Evolutionary conservation across 805 yeast genomes (phyloP).

Genomic region (Yamadazyma kitorensis): DNA sequence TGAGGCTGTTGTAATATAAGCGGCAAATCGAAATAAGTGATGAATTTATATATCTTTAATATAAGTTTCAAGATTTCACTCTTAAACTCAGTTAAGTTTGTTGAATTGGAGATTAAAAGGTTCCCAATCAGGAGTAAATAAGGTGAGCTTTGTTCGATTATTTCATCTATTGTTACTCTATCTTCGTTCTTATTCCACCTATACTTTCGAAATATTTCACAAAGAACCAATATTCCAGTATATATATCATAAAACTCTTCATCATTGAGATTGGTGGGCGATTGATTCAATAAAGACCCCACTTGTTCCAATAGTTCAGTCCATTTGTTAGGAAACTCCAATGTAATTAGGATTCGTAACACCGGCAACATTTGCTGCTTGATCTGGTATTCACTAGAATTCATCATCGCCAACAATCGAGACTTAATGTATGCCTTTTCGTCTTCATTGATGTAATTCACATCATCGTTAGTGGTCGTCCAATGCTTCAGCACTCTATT

Average conservation of each 20-base stretch:
- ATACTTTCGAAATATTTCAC: constrained; percentile 66
- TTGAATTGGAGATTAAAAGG: constrained; percentile 32
- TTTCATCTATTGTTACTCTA: constrained; percentile 32
- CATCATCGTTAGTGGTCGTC: constrained; percentile 31
- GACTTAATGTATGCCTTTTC: constrained; percentile 76
- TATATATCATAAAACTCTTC: constrained; percentile 35
- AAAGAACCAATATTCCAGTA: constrained; percentile 68
- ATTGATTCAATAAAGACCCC: constrained; percentile 29
- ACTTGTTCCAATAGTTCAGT: constrained; percentile 29
- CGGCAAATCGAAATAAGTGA: constrained; percentile 72
- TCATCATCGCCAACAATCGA: constrained; percentile 63
- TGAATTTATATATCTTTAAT: constrained; percentile 74
- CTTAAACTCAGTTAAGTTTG: constrained; percentile 25
- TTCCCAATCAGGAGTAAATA: constrained; percentile 64
- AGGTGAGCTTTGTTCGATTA: constrained; percentile 62
- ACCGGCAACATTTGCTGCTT: constrained; percentile 40
- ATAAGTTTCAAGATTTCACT: constrained; percentile 77
- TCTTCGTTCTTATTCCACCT: constrained; percentile 66
- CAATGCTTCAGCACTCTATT: constrained; percentile 68
- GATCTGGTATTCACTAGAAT: constrained; percentile 29
- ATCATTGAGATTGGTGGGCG: constrained; percentile 1
- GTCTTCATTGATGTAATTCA: constrained; percentile 49
- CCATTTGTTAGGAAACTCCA: constrained; percentile 39
- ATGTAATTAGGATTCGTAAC: constrained; percentile 29
- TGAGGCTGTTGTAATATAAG: constrained; percentile 51